Evolutionary conservation across 2,329 filamentous ascomycete species (phyloP).

Genomic region (Raffaelea ambrosiae): DNA sequence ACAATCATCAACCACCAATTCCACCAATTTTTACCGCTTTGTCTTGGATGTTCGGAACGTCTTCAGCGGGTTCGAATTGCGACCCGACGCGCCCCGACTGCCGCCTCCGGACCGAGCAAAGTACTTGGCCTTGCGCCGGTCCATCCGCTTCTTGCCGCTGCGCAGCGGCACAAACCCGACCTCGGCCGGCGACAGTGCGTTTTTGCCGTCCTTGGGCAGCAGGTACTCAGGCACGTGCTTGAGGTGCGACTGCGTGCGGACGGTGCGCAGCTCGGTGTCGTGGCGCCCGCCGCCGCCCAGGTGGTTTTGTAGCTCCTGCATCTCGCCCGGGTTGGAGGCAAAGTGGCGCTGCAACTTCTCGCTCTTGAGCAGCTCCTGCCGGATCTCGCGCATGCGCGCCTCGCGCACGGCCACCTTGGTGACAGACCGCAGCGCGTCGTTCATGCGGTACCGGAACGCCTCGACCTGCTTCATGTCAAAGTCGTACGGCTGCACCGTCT

Average conservation of each 20-base stretch:
- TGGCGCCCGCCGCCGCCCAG: conserved; percentile 52
- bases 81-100: conserved; percentile 30
- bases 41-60: conserved; percentile 66
- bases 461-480: conserved; percentile 95
- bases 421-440: conserved; percentile 82
- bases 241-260: conserved; percentile 77
- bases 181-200: conserved; percentile 54
- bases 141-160: conserved; percentile 37
- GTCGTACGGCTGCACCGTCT: conserved; percentile 78
- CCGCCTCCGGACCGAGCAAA: conserved; percentile 31
- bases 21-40: conserved; percentile 25
- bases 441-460: conserved; percentile 89
- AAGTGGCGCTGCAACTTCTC: conserved; percentile 95
- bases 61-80: conserved; percentile 77
- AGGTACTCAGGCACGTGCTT: conserved; percentile 94
- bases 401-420: conserved; percentile 86
- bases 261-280: conserved; percentile 77
- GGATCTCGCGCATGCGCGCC: conserved; percentile 77
- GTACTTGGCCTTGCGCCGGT: conserved; percentile 25
- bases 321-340: conserved; percentile 88
- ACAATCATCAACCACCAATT: conserved; percentile 7
- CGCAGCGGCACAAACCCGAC: conserved; percentile 68
- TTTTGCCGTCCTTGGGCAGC: conserved; percentile 67
- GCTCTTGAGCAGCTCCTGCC: conserved; percentile 83
- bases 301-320: conserved; percentile 47